phyloP scores from a whole-genome alignment of 352 stramenopile genomes.

The Phytophthora cryptogea region DNA sequence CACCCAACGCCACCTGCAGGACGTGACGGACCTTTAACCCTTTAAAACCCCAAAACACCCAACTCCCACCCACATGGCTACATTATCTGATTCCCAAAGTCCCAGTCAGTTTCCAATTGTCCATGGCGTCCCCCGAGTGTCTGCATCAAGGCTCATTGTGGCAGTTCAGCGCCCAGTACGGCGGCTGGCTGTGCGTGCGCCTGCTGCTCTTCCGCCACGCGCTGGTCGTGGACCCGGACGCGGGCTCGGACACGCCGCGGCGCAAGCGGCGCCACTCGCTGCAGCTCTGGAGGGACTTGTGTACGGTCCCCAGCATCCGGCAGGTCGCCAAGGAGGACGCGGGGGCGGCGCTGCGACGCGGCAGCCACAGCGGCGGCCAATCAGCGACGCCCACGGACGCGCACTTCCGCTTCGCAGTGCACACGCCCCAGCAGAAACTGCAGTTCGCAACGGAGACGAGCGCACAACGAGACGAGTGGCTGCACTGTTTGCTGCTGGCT shows the following conservation, averaged over 20 bases:
- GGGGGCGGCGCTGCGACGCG: slow-evolving; percentile 10
- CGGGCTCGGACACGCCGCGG: slow-evolving; percentile 37
- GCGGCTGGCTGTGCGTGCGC: slow-evolving; percentile 51
- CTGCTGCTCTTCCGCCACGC: slow-evolving; percentile 51
- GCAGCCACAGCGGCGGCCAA: slow-evolving; percentile 26
- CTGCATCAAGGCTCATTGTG: slow-evolving; percentile 46
- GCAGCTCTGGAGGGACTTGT: slow-evolving; percentile 57
- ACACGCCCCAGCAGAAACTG: slow-evolving; percentile 30
- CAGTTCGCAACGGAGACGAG: slow-evolving; percentile 42
- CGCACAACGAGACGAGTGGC: slow-evolving; percentile 48
- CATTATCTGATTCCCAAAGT: not conserved
- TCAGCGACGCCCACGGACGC: slow-evolving; percentile 5
- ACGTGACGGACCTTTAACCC: slow-evolving; percentile 70
- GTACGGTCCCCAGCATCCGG: slow-evolving; percentile 38
- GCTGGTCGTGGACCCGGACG: slow-evolving; percentile 58
- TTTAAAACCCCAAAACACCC: not conserved
- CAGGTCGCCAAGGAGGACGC: slow-evolving; percentile 39
- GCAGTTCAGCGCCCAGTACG: slow-evolving; percentile 60
- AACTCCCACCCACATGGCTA: too few species aligned
- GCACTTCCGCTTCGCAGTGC: slow-evolving; percentile 42
- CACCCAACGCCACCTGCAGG: slow-evolving; percentile 52
- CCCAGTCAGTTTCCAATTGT: slow-evolving; percentile 1
- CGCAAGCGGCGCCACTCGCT: slow-evolving; percentile 52
- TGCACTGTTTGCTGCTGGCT: slow-evolving; percentile 46
- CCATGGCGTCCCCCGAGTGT: slow-evolving; percentile 36